Base-by-base conservation (phyloP, 2,329 filamentous ascomycete genomes). In the Neonectria sp. region DNA sequence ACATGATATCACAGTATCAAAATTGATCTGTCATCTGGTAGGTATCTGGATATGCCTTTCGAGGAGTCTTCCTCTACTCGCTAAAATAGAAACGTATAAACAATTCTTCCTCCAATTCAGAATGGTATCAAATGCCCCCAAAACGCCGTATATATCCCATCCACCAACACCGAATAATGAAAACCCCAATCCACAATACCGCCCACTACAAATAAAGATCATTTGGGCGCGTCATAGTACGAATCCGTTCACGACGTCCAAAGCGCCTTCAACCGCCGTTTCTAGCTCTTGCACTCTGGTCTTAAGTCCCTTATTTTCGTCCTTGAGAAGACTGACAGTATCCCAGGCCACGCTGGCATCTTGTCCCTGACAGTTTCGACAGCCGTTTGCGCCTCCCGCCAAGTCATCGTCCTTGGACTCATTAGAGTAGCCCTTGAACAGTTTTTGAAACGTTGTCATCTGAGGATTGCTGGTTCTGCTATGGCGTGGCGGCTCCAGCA, bases 271-370 rank as follows among this genome's bases (percentile, higher is more conserved):
- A 6, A 92, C 86, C 4, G 85, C 89, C 3, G 80, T 83, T 79
- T 92, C 90, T 3, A 92, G 78, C 71, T 88, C 83, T 21, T 85
- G 83, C 4, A 92, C 88, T 24, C 89, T 81, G 45, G 84, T 82
- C 81, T 92, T 92, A 56, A 92, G 77, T 9, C 85, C 84, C 73
- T 82, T 86, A 71, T 92, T 92, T 81, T 92, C 90, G 53, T 89
- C 87, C 45, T 88, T 82, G 65, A 92, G 79, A 53, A 91, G 69
- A 59, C 85, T 84, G n/a, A 90, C 89, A 4, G 90, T 90, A 73
- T 91, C 86, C 90, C 90, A 92, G 5, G 90, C 90, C 43, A 89
- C 83, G 69, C 87, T 89, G 13, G 86, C 83, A 59, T 88, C 86
- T 72, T 86, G 85, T 13, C 90, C 89, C 60, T 83, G 79, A 76